phyloP scores from a whole-genome alignment of 2,329 filamentous ascomycete species.

The Monilinia fructicola region DNA sequence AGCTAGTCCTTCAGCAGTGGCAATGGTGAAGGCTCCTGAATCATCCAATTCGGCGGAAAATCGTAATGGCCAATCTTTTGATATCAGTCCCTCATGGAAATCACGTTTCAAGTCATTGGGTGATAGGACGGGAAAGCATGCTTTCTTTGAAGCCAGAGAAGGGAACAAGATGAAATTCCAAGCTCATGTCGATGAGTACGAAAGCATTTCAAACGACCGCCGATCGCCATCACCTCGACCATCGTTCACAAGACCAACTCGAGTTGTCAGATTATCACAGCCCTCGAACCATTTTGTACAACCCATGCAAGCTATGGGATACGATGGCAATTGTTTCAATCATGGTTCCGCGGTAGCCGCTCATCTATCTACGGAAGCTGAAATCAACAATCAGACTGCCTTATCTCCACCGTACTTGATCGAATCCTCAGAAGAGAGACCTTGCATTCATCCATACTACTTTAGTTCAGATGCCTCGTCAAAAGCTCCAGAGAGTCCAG shows the following conservation, averaged over 20 bases:
- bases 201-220: neutral
- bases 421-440: neutral
- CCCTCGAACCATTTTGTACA: neutral
- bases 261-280: neutral
- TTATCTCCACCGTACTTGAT: neutral
- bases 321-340: neutral
- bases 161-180: conserved; percentile 34
- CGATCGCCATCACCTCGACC: neutral
- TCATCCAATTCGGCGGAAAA: neutral
- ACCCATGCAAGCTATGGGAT: neutral
- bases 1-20: conserved; percentile 44
- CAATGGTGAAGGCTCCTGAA: conserved; percentile 40
- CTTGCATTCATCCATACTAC: conserved; percentile 17
- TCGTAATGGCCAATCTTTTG: neutral
- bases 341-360: neutral
- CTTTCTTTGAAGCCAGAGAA: conserved; percentile 40
- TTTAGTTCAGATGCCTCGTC: conserved; percentile 19
- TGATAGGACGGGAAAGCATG: conserved; percentile 37
- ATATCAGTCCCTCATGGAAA: neutral
- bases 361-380: neutral
- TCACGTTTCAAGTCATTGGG: conserved; percentile 30
- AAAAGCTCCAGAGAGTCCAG: conserved; percentile 21
- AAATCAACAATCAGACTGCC: neutral
- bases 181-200: conserved; percentile 9
- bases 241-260: neutral